These are phyloP conservation scores for Neurospora sp. DNA, from an alignment of 2,329 filamentous ascomycete genomes.

Conservation along the genomic window DNA sequence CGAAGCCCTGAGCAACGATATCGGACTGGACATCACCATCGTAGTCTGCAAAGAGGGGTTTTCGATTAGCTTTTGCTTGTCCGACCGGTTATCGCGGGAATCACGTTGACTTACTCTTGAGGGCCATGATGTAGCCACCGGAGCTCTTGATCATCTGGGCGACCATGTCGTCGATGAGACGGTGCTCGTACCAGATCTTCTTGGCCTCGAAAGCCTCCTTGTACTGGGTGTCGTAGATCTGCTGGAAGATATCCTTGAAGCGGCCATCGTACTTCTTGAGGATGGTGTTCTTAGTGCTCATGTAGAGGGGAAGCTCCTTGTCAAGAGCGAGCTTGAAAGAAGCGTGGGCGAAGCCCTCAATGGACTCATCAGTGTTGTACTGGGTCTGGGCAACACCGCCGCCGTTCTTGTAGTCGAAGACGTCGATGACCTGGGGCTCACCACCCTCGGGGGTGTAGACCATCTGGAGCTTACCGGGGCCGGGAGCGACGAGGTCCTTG, in stretches of 20 bases:
- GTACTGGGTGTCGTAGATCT: conserved; percentile 84
- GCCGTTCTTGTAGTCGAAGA: conserved; percentile 78
- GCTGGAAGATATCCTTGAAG: conserved; percentile 99
- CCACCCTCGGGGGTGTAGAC: conserved; percentile 84
- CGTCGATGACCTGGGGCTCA: conserved; percentile 75
- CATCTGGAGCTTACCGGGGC: conserved; percentile 84
- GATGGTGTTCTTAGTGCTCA: conserved; percentile 99
- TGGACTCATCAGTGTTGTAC: conserved; percentile 98
- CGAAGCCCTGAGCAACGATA: conserved; percentile 96
- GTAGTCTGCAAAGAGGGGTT: conserved; percentile 59
- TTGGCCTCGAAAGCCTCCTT: conserved; percentile 81
- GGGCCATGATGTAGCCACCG: conserved; percentile 91
- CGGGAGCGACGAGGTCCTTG: conserved; percentile 77
- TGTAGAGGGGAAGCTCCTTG: conserved; percentile 89
- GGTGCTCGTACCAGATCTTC: conserved; percentile 98
- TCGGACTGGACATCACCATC: conserved; percentile 98
- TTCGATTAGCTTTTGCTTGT: conserved; percentile 3
- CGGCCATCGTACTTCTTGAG: conserved; percentile 97
- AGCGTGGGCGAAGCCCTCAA: conserved; percentile 87
- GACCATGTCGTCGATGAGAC: conserved; percentile 99
- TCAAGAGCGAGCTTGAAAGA: conserved; percentile 90
- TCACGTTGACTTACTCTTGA: conserved; percentile 67
- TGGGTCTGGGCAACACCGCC: conserved; percentile 89
- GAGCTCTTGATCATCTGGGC: conserved; percentile 99
- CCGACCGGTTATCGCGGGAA: not conserved